Conservation (phyloP, 2,329 filamentous ascomycete genomes). For the Metarhizium anisopliae region DNA sequence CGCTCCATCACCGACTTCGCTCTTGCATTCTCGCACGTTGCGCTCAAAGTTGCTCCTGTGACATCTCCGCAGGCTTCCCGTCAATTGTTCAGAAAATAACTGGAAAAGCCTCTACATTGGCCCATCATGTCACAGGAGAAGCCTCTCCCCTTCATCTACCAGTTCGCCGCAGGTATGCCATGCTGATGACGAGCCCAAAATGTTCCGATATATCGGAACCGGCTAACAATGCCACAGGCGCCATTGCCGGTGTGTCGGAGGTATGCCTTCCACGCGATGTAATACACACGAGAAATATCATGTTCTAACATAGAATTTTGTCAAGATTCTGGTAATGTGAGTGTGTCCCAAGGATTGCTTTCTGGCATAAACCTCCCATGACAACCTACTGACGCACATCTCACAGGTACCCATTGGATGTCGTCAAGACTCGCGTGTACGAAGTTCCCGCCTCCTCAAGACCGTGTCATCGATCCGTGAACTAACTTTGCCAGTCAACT, state of each 20-base stretch:
- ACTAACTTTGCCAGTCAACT: constrained; percentile 56
- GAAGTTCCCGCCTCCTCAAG: constrained; percentile 22
- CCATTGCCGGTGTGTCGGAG: constrained; percentile 96
- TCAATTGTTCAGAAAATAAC: constrained; percentile 8
- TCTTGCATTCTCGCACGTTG: neutral
- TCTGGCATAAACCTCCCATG: neutral
- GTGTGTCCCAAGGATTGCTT: constrained; percentile 16
- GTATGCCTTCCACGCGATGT: constrained; percentile 34
- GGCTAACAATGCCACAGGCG: constrained; percentile 43
- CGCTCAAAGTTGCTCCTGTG: neutral
- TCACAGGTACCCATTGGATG: constrained; percentile 90
- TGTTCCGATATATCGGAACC: neutral
- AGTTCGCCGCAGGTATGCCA: constrained; percentile 78
- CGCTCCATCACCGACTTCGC: constrained; percentile 4
- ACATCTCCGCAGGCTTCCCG: constrained; percentile 8
- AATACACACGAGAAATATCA: neutral
- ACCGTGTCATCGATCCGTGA: neutral
- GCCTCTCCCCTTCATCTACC: constrained; percentile 86
- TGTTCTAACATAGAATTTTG: constrained; percentile 2
- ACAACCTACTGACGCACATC: constrained; percentile 11
- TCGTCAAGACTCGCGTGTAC: constrained; percentile 96
- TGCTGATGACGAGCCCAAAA: constrained; percentile 10
- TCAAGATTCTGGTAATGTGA: constrained; percentile 79
- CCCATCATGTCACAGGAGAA: constrained; percentile 56
- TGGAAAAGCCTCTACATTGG: constrained; percentile 6